Percentiles rank a stretch among this genome's conserved stretches.
Evolutionary conservation across 2,329 filamentous ascomycete genomes (phyloP).

Genomic region (Massarina eburnea): DNA sequence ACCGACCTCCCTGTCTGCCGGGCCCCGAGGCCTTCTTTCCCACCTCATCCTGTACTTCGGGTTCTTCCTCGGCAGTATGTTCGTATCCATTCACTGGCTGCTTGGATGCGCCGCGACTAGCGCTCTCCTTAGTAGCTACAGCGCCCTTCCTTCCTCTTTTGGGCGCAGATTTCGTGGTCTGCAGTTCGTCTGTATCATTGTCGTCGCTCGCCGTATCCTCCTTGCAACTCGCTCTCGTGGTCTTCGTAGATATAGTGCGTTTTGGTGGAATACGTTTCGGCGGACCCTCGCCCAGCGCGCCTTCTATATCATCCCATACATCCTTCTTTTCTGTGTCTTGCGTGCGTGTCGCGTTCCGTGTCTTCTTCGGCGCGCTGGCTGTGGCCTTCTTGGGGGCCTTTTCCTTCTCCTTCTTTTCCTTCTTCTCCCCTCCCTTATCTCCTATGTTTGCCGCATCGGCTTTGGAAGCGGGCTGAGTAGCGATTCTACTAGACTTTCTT

Average conservation of each 20-base stretch:
- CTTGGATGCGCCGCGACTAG: slow-evolving; percentile 16
- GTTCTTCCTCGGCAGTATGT: slow-evolving; percentile 10
- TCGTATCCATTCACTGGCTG: slow-evolving; percentile 12
- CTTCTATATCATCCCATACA: slow-evolving; percentile 49
- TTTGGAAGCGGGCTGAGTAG: slow-evolving; percentile 17
- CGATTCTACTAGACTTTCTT: slow-evolving; percentile 23
- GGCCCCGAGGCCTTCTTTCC: slow-evolving; percentile 14
- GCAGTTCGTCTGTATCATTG: slow-evolving; percentile 14
- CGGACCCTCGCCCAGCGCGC: slow-evolving; percentile 38
- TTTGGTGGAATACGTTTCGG: background rate
- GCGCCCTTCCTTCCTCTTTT: slow-evolving; percentile 20
- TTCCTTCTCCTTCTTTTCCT: slow-evolving; percentile 9
- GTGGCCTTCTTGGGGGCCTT: slow-evolving; percentile 8
- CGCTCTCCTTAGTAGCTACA: slow-evolving; percentile 17
- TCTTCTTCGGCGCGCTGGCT: slow-evolving; percentile 8
- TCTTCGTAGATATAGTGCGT: background rate
- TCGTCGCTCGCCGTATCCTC: slow-evolving; percentile 1
- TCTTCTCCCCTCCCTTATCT: slow-evolving; percentile 12
- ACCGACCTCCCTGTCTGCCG: slow-evolving; percentile 11
- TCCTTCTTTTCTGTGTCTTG: slow-evolving; percentile 26
- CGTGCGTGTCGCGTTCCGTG: background rate
- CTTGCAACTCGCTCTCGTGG: slow-evolving; percentile 6
- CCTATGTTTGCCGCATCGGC: slow-evolving; percentile 10
- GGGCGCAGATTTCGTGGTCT: slow-evolving; percentile 15
- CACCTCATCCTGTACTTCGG: slow-evolving; percentile 22